Percentiles rank a stretch among this genome's conserved stretches.
Conservation (phyloP, 2,329 filamentous ascomycete species). For the Hymenoscyphus fructigenus region DNA sequence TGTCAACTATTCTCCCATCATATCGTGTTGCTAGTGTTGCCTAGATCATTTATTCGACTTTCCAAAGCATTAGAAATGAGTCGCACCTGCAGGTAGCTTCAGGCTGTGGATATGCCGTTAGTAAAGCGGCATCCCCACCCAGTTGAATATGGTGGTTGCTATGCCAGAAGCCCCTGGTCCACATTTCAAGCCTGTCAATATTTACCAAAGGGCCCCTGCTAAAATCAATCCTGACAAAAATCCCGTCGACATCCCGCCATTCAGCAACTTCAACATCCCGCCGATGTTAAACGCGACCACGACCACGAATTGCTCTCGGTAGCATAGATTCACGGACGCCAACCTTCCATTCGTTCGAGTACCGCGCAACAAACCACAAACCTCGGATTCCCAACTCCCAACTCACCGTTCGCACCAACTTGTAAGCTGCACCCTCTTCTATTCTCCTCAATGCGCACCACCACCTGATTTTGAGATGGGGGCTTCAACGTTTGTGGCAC, state of each 20-base stretch:
- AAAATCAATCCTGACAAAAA: slow-evolving; percentile 4
- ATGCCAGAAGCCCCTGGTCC: slow-evolving; percentile 3
- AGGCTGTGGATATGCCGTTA: neutral
- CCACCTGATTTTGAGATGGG: neutral
- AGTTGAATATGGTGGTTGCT: slow-evolving; percentile 3
- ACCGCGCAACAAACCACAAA: neutral
- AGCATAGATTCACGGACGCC: neutral
- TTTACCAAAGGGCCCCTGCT: slow-evolving; percentile 3
- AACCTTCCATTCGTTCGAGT: neutral
- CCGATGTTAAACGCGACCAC: slow-evolving; percentile 2
- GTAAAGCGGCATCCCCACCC: neutral
- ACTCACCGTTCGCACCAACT: slow-evolving; percentile 2
- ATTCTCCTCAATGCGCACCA: neutral
- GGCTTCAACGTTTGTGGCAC: slow-evolving; percentile 8
- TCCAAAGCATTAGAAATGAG: neutral
- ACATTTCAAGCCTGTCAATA: neutral
- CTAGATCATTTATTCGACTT: neutral
- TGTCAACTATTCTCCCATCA: neutral
- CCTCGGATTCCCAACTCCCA: neutral
- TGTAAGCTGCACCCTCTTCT: slow-evolving; percentile 16
- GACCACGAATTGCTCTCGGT: slow-evolving; percentile 6
- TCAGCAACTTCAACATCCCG: slow-evolving; percentile 1
- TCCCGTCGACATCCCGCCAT: neutral
- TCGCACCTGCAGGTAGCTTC: neutral
- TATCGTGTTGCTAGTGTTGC: neutral